Base-by-base conservation (phyloP, 768 basidiomycete genomes). In the Lentinula sp. region DNA sequence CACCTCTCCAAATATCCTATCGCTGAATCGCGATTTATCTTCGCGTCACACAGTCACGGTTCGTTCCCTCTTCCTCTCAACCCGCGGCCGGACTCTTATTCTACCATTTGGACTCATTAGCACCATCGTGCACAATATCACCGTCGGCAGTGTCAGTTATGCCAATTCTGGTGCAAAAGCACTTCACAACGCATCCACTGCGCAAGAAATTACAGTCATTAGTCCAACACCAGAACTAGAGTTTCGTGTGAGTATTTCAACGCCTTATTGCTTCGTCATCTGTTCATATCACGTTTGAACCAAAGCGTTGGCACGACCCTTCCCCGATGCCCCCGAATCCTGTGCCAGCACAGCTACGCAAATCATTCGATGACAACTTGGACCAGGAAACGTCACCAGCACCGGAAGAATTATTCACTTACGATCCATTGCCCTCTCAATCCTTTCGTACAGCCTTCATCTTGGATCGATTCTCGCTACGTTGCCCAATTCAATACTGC, bases 401-500 rank as follows among this genome's bases (percentile, higher is more conserved):
- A 45, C 48, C 59, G 50, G 32, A 28, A 53, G 64, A 66, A 34
- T 62, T 71, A 1, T 78, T 86, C 66, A 77, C 78, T 13, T 89
- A 86, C 70, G 80, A 78, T 39, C 84, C 82, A 9, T 80, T 91
- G 7, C 84, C 89, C 6, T 81, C 79, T 65, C 87, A 89, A 66
- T 89, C 88, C 16, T 78, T 83, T 59, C 82, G 91, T 45, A 88
- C 88, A 1, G 88, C 89, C n/a, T 80, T 93, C 59, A 90, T 93
- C 66, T 82, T 93, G 31, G 82, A 93, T 70, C 83, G 91, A 49
- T 93, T 93, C 74, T 83, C 85, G 6, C 71, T 79, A 61, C 76
- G 80, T 62, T 89, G 87, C 69, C 79, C 81, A 0, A 80, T 93
- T 42, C 69, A 85, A 51, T 89, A 91, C 67, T 87, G 86, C 70